These are phyloP conservation scores for Prunus mira DNA, from an alignment of 306 rosid genomes.

Conservation along the genomic window DNA sequence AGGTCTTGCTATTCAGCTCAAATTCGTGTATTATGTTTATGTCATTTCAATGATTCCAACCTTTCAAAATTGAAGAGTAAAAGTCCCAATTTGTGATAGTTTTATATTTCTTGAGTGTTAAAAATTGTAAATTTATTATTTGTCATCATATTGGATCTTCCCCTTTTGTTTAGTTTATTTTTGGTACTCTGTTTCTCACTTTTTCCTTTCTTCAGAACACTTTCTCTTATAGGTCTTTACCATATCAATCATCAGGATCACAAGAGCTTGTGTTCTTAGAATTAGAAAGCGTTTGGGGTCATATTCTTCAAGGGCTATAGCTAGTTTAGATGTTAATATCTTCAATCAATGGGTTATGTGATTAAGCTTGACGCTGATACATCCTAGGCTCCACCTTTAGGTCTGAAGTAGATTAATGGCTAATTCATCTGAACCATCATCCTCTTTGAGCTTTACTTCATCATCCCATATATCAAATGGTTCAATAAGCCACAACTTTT, in stretches of 20 bases:
- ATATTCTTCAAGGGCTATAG: background rate
- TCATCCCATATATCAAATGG: conserved; percentile 74
- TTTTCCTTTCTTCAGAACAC: background rate
- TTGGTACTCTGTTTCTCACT: background rate
- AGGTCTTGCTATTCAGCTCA: background rate
- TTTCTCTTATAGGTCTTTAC: background rate
- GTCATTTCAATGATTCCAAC: background rate
- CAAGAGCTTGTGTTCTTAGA: background rate
- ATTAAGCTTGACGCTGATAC: conserved; percentile 7
- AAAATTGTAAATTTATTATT: background rate
- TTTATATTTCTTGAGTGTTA: background rate
- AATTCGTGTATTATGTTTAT: background rate
- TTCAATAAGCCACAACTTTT: conserved; percentile 48
- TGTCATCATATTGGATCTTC: background rate
- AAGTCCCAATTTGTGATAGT: background rate
- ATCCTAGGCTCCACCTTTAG: conserved; percentile 1
- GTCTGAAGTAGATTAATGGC: conserved; percentile 44
- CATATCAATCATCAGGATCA: background rate
- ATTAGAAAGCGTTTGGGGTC: background rate
- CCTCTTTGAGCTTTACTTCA: conserved; percentile 86
- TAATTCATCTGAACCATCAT: conserved; percentile 67
- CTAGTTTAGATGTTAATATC: background rate
- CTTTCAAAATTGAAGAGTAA: background rate
- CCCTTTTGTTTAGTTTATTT: background rate
- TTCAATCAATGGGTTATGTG: conserved; percentile 6